Evolutionary conservation across 2,329 filamentous ascomycete species (phyloP), one percentile per base, ranked within the genome.

Genomic region (Curvularia sp.): DNA sequence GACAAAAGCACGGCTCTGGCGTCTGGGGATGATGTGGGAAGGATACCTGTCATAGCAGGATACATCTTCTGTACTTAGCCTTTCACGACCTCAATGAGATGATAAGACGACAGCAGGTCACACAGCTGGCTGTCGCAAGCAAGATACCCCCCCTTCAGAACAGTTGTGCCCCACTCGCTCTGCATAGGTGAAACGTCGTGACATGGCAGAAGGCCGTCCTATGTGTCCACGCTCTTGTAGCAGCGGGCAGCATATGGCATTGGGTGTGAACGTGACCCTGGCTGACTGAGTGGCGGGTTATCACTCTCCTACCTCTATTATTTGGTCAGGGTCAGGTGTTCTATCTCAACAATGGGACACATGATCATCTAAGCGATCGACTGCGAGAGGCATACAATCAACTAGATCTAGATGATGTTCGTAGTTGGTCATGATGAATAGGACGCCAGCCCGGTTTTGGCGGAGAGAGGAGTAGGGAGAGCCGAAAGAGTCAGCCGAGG

Each of bases 1-100:
- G 63, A 71, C 66, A 74, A 76, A 75, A 74, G 69, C 65, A 73
- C 64, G 72, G 65, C 60, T 68, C 60, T 65, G 73, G 74, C 72
- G 73, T 75, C 71, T 70, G 65, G 73, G 71, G 65, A 68, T 70
- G 70, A 61, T 68, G 57, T 68, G 67, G 66, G 61, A 68, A 68
- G 63, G 62, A 70, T 66, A 69, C 64, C 65, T 68, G 66, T 55
- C 65, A 59, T 58, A 58, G 56, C 63, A 67, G 66, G 66, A 63
- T 62, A 64, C 47, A 48, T 49, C 18, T 58, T 54, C 61, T 70
- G 64, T 71, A 73, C 64, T 66, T 74, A 73, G 68, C 68, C 65
- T 70, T 63, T 60, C 60, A 68, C 59, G 63, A 67, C 61, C 50
- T 68, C 65, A 69, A 71, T 69, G 68, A 68, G 68, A 69, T 66